These are phyloP conservation scores for Cystobasidiaceae sp. DNA, from an alignment of 1,284 basidiomycete genomes.

Conservation along the genomic window DNA sequence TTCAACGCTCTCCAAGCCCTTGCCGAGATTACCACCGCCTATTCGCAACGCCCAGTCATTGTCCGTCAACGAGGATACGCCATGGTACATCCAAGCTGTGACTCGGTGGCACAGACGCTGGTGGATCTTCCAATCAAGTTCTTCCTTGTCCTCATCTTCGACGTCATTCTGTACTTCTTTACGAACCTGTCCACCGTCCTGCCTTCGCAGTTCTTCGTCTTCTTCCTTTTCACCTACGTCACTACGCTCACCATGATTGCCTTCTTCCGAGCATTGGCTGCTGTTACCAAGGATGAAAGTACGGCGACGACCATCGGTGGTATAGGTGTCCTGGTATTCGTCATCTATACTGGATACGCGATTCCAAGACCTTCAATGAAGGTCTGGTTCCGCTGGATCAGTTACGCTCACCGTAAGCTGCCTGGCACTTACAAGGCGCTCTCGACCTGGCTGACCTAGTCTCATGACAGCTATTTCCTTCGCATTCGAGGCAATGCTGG, in stretches of 20 bases:
- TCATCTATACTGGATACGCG: conserved; percentile 52
- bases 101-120: conserved; percentile 50
- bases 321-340: conserved; percentile 51
- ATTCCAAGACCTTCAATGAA: conserved; percentile 45
- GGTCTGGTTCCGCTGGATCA: conserved; percentile 44
- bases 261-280: conserved; percentile 58
- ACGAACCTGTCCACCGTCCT: conserved; percentile 53
- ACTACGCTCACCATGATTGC: conserved; percentile 61
- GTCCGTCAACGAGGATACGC: conserved; percentile 60
- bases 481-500: conserved; percentile 50
- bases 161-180: conserved; percentile 62
- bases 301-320: conserved; percentile 60
- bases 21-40: conserved; percentile 67
- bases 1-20: conserved; percentile 52
- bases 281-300: conserved; percentile 54
- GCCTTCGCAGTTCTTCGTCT: conserved; percentile 60
- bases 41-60: conserved; percentile 51
- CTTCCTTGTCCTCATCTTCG: conserved; percentile 53
- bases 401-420: conserved; percentile 39
- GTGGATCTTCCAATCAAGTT: conserved; percentile 55
- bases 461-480: conserved; percentile 49
- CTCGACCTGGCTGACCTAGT: conserved; percentile 57
- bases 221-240: conserved; percentile 56
- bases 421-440: conserved; percentile 38
- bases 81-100: conserved; percentile 51